phyloP scores from a whole-genome alignment of 1,139 yeast species.

The Nematodospora anomalae region DNA sequence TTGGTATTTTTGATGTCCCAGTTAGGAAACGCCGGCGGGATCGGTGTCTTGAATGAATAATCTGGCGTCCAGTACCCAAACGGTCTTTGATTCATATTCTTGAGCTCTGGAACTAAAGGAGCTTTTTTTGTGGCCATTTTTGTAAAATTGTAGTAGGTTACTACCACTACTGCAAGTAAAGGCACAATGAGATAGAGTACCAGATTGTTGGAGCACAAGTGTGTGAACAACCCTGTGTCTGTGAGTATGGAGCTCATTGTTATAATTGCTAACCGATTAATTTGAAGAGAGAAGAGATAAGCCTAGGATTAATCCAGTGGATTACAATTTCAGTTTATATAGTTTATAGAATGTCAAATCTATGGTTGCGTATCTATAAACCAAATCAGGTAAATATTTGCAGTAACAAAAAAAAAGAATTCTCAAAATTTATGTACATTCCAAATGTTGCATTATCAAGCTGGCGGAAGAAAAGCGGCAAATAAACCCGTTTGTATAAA shows the following conservation, averaged over 20 bases:
- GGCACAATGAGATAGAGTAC: no score
- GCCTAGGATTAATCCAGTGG: no score
- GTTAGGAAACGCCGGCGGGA: conserved; percentile 43
- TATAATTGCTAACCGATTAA: no score
- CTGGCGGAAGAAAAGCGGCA: conserved; percentile 74
- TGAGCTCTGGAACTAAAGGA: not conserved
- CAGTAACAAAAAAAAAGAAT: conserved; percentile 22
- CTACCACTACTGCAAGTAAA: conserved; percentile 2
- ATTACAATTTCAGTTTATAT: no score
- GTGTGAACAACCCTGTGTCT: not conserved
- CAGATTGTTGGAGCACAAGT: conserved; percentile 1
- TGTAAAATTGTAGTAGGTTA: conserved; percentile 2
- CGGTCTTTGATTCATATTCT: conserved; percentile 10
- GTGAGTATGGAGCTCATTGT: no score
- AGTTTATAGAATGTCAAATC: no score
- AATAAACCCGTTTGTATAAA: conserved; percentile 60
- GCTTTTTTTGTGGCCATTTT: no score
- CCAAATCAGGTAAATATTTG: conserved; percentile 18
- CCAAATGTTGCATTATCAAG: conserved; percentile 42
- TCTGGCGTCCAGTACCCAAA: conserved; percentile 57
- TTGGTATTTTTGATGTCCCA: conserved; percentile 54
- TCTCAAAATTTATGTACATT: no score
- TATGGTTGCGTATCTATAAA: conserved; percentile 3
- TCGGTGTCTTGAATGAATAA: conserved; percentile 44
- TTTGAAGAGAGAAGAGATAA: no score